phyloP scores from a whole-genome alignment of 1,284 basidiomycete genomes.

The Anthracocystis walkeri region DNA sequence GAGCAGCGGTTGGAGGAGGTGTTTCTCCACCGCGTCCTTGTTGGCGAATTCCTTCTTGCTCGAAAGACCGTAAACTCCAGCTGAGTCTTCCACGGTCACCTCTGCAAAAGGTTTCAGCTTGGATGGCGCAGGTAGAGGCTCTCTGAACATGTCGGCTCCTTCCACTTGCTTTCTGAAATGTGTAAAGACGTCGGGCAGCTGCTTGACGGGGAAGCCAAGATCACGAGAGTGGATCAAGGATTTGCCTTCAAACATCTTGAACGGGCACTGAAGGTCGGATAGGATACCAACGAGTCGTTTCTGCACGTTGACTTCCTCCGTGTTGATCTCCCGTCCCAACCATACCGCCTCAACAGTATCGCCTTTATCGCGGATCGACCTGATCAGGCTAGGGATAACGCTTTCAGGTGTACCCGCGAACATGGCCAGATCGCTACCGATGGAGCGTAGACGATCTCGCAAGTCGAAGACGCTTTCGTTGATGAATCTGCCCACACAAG shows the following conservation, averaged over 20 bases:
- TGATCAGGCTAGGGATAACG: constrained; percentile 68
- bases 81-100: constrained; percentile 18
- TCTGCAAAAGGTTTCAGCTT: constrained; percentile 54
- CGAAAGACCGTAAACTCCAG: constrained; percentile 38
- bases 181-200: constrained; percentile 64
- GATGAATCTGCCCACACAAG: constrained; percentile 27
- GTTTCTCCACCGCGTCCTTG: constrained; percentile 34
- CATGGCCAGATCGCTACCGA: constrained; percentile 56
- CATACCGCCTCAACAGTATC: constrained; percentile 72
- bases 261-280: constrained; percentile 12
- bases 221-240: constrained; percentile 39
- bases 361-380: constrained; percentile 68
- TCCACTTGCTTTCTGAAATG: constrained; percentile 64
- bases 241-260: constrained; percentile 44
- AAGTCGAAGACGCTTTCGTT: constrained; percentile 59
- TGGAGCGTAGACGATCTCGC: constrained; percentile 24
- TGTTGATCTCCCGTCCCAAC: constrained; percentile 71
- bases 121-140: constrained; percentile 40
- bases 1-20: constrained; percentile 49
- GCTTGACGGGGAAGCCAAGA: constrained; percentile 51
- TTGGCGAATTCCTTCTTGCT: constrained; percentile 14
- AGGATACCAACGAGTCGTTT: constrained; percentile 26
- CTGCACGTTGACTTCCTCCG: constrained; percentile 58
- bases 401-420: constrained; percentile 59
- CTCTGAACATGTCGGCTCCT: constrained; percentile 44